Evolutionary conservation across 2,329 filamentous ascomycete species (phyloP).

Genomic region (Xylaria sp.): DNA sequence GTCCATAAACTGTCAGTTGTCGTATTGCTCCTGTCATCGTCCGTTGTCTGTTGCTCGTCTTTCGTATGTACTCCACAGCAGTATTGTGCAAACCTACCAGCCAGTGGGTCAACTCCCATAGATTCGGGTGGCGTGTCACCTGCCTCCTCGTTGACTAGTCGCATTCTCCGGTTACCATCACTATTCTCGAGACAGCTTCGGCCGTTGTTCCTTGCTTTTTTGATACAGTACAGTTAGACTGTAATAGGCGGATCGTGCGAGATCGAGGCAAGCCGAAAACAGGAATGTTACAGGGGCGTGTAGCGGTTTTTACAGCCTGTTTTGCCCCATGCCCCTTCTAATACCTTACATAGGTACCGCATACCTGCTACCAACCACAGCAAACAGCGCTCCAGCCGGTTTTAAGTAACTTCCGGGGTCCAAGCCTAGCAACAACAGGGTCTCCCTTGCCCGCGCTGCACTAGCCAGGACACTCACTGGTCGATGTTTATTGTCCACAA

Average conservation of each 20-base stretch:
- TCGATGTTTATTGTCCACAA: conserved; percentile 43
- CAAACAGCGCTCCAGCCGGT: conserved; percentile 19
- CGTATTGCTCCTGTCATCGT: conserved; percentile 21
- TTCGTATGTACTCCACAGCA: background rate
- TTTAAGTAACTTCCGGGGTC: conserved; percentile 26
- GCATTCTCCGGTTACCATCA: conserved; percentile 6
- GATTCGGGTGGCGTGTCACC: conserved; percentile 8
- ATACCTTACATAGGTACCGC: background rate
- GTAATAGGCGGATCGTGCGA: conserved; percentile 16
- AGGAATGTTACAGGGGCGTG: conserved; percentile 30
- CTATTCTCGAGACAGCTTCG: conserved; percentile 12
- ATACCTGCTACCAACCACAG: conserved; percentile 5
- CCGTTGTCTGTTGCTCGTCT: background rate
- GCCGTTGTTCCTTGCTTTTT: background rate
- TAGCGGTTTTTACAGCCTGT: conserved; percentile 15
- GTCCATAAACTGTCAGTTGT: conserved; percentile 20
- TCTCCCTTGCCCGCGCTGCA: conserved; percentile 37
- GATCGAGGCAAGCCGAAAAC: conserved; percentile 31
- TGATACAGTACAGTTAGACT: background rate
- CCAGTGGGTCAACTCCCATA: background rate
- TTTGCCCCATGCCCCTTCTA: background rate
- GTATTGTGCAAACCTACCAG: conserved; percentile 7
- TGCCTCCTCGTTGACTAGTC: conserved; percentile 3
- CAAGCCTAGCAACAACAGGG: conserved; percentile 36
- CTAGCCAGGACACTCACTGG: conserved; percentile 16